A percentile compares a stretch with the other conserved stretches of the same genome.
phyloP scores from a whole-genome alignment of 106 monocot species.

The Dendrobium chrysotoxum region DNA sequence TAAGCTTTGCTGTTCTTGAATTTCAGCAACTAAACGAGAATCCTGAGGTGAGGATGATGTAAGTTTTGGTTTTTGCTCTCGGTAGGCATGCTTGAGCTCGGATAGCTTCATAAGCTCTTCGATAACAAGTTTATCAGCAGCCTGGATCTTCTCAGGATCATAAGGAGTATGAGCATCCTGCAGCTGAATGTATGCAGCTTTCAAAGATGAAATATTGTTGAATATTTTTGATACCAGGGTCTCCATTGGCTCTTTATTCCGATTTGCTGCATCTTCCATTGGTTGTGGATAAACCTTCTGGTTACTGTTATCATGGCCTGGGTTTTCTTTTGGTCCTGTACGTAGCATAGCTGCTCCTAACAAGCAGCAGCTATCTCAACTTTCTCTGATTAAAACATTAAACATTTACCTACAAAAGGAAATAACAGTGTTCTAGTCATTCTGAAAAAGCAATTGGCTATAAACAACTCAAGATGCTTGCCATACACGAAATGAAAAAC shows the following conservation, averaged over 20 bases:
- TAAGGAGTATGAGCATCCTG: conserved; percentile 72
- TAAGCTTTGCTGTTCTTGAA: conserved; percentile 82
- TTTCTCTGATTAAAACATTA: conserved; percentile 2
- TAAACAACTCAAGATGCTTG: background rate
- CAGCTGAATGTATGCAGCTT: conserved; percentile 59
- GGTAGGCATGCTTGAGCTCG: conserved; percentile 49
- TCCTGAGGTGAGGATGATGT: conserved; percentile 21
- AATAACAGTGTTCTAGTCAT: background rate
- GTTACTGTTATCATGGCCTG: conserved; percentile 50
- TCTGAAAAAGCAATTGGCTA: background rate
- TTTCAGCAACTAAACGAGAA: conserved; percentile 52
- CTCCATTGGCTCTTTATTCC: conserved; percentile 50
- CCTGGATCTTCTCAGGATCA: conserved; percentile 51
- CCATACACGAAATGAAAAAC: background rate
- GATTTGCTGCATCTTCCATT: conserved; percentile 56
- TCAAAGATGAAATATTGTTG: conserved; percentile 60
- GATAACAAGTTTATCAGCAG: conserved; percentile 41
- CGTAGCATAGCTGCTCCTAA: conserved; percentile 23
- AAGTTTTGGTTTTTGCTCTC: conserved; percentile 25
- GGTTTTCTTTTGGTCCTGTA: conserved; percentile 22
- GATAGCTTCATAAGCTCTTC: conserved; percentile 30
- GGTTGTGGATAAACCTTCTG: conserved; percentile 97
- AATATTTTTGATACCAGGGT: conserved; percentile 62
- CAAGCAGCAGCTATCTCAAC: conserved; percentile 7
- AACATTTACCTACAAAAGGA: background rate